Percentiles rank a stretch among this genome's conserved stretches.
Evolutionary conservation across 2,329 filamentous ascomycete genomes (phyloP).

Genomic region (Cryphonectria carpinicola): DNA sequence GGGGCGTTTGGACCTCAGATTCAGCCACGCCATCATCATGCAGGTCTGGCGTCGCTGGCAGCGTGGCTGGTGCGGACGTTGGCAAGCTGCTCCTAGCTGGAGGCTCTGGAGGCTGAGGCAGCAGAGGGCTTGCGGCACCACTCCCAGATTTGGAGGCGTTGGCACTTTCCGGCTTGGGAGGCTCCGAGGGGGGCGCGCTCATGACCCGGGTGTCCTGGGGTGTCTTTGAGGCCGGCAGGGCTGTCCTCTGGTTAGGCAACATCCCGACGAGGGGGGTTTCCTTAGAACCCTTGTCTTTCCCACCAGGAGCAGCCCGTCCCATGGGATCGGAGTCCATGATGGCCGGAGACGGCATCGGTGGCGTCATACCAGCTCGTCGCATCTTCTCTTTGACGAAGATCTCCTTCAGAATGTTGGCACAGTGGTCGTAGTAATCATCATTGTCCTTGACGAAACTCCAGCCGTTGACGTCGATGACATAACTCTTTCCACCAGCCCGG

Average conservation of each 20-base stretch:
- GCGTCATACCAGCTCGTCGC: slow-evolving; percentile 63
- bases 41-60: slow-evolving; percentile 44
- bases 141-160: slow-evolving; percentile 32
- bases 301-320: slow-evolving; percentile 21
- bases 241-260: slow-evolving; percentile 28
- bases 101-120: slow-evolving; percentile 31
- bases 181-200: slow-evolving; percentile 17
- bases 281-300: slow-evolving; percentile 35
- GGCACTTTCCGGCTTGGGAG: slow-evolving; percentile 37
- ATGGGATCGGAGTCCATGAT: slow-evolving; percentile 45
- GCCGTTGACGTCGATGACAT: slow-evolving; percentile 97
- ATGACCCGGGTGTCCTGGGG: slow-evolving; percentile 19
- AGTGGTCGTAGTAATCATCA: slow-evolving; percentile 96
- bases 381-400: slow-evolving; percentile 84
- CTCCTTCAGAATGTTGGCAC: slow-evolving; percentile 80
- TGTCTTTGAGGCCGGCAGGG: slow-evolving; percentile 19
- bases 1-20: slow-evolving; percentile 53
- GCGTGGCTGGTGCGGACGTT: slow-evolving; percentile 44
- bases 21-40: slow-evolving; percentile 38
- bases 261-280: slow-evolving; percentile 30
- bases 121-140: slow-evolving; percentile 32
- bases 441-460: slow-evolving; percentile 99
- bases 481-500: slow-evolving; percentile 85
- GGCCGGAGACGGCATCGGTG: slow-evolving; percentile 56
- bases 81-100: slow-evolving; percentile 37